Percentiles rank a stretch among this genome's conserved stretches.
Evolutionary conservation across 176 grass and related monocot species (phyloP).

Genomic region (Thalia dealbata): DNA sequence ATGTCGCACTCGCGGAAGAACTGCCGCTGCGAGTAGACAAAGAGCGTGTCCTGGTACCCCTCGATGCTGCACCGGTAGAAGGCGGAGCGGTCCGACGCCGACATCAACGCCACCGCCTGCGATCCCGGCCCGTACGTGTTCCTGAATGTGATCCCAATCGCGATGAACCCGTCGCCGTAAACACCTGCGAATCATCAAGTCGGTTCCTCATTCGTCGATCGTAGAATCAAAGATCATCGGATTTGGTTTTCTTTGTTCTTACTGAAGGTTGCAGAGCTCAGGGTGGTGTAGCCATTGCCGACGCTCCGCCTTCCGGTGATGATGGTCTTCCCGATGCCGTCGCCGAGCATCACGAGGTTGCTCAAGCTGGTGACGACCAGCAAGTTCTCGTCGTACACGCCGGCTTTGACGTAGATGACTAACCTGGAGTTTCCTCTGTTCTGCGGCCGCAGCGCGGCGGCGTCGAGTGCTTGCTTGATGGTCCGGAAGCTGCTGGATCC

Average conservation of each 20-base stretch:
- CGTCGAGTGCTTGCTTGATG: conserved; percentile 24
- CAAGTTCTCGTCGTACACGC: conserved; percentile 23
- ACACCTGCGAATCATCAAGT: neutral
- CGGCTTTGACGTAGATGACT: conserved; percentile 28
- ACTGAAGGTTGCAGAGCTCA: conserved; percentile 32
- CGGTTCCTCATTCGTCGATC: neutral
- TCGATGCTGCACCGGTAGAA: conserved; percentile 17
- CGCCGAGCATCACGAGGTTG: conserved; percentile 29
- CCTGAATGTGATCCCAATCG: conserved; percentile 13
- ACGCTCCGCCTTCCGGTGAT: conserved; percentile 30
- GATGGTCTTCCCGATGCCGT: conserved; percentile 29
- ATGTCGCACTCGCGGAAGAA: conserved; percentile 12
- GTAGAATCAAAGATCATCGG: neutral
- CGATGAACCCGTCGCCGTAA: conserved; percentile 6
- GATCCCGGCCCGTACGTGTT: neutral
- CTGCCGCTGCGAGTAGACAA: conserved; percentile 8
- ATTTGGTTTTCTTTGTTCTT: neutral
- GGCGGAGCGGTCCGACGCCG: conserved; percentile 9
- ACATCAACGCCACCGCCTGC: conserved; percentile 16
- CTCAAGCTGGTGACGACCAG: conserved; percentile 18
- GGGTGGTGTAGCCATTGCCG: conserved; percentile 30
- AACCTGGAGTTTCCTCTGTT: neutral
- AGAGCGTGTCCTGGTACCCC: conserved; percentile 19
- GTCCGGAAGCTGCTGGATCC: conserved; percentile 26
- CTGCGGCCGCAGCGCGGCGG: neutral